Conservation (phyloP, 1,139 yeast species). For the Zygosaccharomyces sapae region DNA sequence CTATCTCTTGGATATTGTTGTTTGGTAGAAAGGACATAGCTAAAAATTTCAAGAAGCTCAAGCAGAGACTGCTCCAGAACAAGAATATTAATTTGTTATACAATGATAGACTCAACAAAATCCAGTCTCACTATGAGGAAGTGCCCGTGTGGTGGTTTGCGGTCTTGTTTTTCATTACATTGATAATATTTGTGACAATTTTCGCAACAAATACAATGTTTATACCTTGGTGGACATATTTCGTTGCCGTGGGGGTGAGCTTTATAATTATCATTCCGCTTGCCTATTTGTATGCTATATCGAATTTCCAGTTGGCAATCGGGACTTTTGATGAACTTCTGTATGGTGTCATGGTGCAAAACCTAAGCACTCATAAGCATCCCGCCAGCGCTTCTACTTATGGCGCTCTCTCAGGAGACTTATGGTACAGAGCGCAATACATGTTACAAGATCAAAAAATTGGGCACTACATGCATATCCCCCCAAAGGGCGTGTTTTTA, state of each 20-base stretch:
- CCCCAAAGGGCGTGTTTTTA: slow-evolving; percentile 46
- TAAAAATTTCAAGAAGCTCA: background rate
- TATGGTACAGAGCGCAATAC: slow-evolving; percentile 52
- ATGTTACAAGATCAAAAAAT: slow-evolving; percentile 47
- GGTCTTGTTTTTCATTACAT: background rate
- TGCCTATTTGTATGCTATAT: slow-evolving; percentile 48
- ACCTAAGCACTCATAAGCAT: slow-evolving; percentile 32
- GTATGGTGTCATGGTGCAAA: slow-evolving; percentile 46
- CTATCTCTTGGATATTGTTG: slow-evolving; percentile 43
- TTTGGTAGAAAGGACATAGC: slow-evolving; percentile 2
- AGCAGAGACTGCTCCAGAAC: slow-evolving; percentile 7
- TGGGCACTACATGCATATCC: slow-evolving; percentile 48
- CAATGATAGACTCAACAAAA: slow-evolving; percentile 42
- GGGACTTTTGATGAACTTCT: slow-evolving; percentile 50
- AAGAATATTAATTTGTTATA: slow-evolving; percentile 18
- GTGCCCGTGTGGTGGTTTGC: slow-evolving; percentile 46
- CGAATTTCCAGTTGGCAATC: slow-evolving; percentile 50
- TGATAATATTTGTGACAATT: slow-evolving; percentile 34
- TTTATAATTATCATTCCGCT: slow-evolving; percentile 47
- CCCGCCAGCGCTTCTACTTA: slow-evolving; percentile 49
- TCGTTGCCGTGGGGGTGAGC: slow-evolving; percentile 45
- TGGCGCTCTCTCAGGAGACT: slow-evolving; percentile 50
- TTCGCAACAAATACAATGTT: slow-evolving; percentile 42
- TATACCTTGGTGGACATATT: slow-evolving; percentile 48
- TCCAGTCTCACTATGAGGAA: slow-evolving; percentile 40